Conservation (phyloP, 2,329 filamentous ascomycete genomes). For the Aspergillus latus region DNA sequence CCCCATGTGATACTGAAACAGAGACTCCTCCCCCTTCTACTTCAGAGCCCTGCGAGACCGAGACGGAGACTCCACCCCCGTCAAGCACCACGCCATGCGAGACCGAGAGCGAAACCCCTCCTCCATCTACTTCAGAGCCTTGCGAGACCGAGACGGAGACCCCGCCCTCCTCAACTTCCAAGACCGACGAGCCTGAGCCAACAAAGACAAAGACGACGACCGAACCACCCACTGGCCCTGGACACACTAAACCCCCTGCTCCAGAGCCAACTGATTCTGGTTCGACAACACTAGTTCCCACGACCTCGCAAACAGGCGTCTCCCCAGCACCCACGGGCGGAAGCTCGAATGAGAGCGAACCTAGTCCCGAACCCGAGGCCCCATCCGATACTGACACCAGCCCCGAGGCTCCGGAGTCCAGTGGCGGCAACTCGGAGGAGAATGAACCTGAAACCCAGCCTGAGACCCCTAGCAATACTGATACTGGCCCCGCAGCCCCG, state of each 20-base stretch:
- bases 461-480: background rate
- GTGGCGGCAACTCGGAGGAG: background rate
- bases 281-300: background rate
- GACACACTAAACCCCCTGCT: background rate
- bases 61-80: background rate
- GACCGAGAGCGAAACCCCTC: background rate
- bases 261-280: background rate
- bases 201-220: background rate
- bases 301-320: background rate
- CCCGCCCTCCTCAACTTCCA: background rate
- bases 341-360: background rate
- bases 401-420: background rate
- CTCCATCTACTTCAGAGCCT: background rate
- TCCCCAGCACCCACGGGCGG: background rate
- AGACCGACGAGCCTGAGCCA: constrained; percentile 6
- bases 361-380: background rate
- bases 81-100: background rate
- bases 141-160: constrained; percentile 9
- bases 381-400: background rate
- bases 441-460: background rate
- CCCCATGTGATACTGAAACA: background rate
- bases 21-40: background rate
- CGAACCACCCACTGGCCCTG: background rate
- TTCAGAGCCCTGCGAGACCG: background rate
- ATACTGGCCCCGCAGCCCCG: constrained; percentile 6